Evolutionary conservation across 805 yeast genomes (phyloP), one percentile per base, ranked within the genome.

Genomic region (Candida boidinii): DNA sequence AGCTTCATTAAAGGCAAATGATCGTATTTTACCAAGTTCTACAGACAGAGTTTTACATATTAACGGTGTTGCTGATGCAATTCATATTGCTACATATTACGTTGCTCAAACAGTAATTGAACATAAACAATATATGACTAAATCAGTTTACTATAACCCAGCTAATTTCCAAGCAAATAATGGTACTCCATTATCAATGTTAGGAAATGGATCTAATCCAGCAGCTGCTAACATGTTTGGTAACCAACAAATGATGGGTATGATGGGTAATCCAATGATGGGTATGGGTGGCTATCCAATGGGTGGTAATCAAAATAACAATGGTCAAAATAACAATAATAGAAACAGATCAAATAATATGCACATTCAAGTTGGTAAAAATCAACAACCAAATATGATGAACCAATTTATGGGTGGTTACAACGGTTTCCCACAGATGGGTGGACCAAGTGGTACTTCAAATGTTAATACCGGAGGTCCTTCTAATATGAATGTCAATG

Each of bases 21-120:
- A 79, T 26, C 72, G 73, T 29, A 71, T 78, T 12, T 58, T 86
- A 42, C 83, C 92, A 1, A 71, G 70, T 39, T 79, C 90, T 1
- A 83, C 87, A 12, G 95, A 86, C 52, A 66, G 94, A 37, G 64
- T 81, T 15, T 60, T 86, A 30, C 66, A 76, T 17, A 69, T 85
- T 7, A 62, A 69, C 5, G 95, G 95, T 6, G 90, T 82, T 11
- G 86, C 87, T 1, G 94, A 85, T 58, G 87, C 95, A 2, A 72
- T 86, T 26, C 94, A 83, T 49, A 82, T 84, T 44, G 95, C 95
- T 8, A 64, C 77, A 0, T 83, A 79, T 54, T 80, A 79, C 50
- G 67, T 82, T 35, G 76, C 82, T 1, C 81, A 77, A 52, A 79
- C 82, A 3, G 65, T 79, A 34, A 50, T 76, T 32, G 79, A 76